phyloP scores from a whole-genome alignment of 2,329 filamentous ascomycete genomes.

The Sarocladiaceae sp. region DNA sequence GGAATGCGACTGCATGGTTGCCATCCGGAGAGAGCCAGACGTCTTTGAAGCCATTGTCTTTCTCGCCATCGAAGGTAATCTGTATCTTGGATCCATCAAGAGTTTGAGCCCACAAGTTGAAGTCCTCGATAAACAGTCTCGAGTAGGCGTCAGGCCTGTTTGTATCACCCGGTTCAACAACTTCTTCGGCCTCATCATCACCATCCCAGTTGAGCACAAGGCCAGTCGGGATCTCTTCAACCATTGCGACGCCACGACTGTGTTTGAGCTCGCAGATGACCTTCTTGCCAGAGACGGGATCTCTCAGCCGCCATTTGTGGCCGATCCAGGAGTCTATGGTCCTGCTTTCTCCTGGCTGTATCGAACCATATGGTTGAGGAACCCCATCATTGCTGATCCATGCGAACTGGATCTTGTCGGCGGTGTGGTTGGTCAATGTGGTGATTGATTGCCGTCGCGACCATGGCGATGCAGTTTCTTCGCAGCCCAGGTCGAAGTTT shows the following conservation, averaged over 20 bases:
- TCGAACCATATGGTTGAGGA: conserved; percentile 12
- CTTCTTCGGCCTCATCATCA: background rate
- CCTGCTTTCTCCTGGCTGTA: background rate
- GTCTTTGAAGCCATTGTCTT: conserved; percentile 14
- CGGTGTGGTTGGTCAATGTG: conserved; percentile 21
- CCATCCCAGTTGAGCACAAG: conserved; percentile 10
- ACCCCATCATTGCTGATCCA: conserved; percentile 21
- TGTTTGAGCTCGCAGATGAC: conserved; percentile 9
- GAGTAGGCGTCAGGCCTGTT: background rate
- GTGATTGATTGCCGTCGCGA: conserved; percentile 11
- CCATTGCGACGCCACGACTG: conserved; percentile 2
- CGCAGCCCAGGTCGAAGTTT: conserved; percentile 9
- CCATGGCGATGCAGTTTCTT: conserved; percentile 18
- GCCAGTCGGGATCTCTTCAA: conserved; percentile 10
- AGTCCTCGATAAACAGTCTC: conserved; percentile 8
- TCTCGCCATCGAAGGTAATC: conserved; percentile 16
- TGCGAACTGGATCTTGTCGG: conserved; percentile 14
- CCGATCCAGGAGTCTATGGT: conserved; percentile 11
- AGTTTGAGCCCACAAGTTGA: conserved; percentile 8
- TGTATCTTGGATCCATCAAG: conserved; percentile 12
- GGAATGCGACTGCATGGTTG: conserved; percentile 17
- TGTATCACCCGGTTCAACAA: background rate
- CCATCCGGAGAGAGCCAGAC: conserved; percentile 16
- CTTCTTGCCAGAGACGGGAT: conserved; percentile 1
- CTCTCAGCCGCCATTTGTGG: conserved; percentile 14